phyloP scores from a whole-genome alignment of 2,329 filamentous ascomycete species.

The Lecanoromycetidae sp. region DNA sequence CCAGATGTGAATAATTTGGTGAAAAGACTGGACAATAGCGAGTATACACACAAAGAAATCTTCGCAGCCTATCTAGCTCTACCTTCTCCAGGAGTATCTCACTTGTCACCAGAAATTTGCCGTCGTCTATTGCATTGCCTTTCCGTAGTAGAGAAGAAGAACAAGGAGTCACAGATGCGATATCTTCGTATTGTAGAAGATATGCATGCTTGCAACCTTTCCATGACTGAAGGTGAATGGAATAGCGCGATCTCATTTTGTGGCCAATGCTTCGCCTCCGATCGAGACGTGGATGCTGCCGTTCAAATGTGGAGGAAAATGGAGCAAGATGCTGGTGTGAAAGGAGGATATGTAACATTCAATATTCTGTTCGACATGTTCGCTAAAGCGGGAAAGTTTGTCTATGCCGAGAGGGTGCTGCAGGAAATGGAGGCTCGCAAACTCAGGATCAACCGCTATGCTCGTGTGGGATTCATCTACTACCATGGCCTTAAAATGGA shows the following conservation, averaged over 20 bases:
- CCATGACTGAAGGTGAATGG: conserved; percentile 61
- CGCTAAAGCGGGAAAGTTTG: conserved; percentile 71
- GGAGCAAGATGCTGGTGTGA: conserved; percentile 58
- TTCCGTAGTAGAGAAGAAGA: conserved; percentile 47
- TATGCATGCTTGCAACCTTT: conserved; percentile 60
- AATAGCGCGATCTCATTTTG: conserved; percentile 72
- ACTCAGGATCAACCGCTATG: conserved; percentile 61
- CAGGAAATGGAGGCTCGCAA: conserved; percentile 64
- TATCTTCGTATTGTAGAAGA: conserved; percentile 79
- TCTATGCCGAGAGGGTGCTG: conserved; percentile 72
- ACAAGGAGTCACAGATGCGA: conserved; percentile 56
- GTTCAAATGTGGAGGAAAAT: conserved; percentile 79
- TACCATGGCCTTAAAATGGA: conserved; percentile 68
- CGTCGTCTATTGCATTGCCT: conserved; percentile 56
- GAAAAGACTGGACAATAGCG: not conserved
- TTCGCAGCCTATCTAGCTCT: conserved; percentile 43
- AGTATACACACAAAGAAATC: conserved; percentile 36
- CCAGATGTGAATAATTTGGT: not conserved
- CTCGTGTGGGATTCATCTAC: conserved; percentile 70
- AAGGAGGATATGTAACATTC: conserved; percentile 68
- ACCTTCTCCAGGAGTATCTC: conserved; percentile 41
- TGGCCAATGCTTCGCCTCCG: conserved; percentile 52
- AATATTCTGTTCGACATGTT: conserved; percentile 87
- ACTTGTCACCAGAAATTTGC: conserved; percentile 41
- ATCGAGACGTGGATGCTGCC: conserved; percentile 54